phyloP scores from a whole-genome alignment of 2,329 filamentous ascomycete species.

The Phyllosticta citrichinensis region DNA sequence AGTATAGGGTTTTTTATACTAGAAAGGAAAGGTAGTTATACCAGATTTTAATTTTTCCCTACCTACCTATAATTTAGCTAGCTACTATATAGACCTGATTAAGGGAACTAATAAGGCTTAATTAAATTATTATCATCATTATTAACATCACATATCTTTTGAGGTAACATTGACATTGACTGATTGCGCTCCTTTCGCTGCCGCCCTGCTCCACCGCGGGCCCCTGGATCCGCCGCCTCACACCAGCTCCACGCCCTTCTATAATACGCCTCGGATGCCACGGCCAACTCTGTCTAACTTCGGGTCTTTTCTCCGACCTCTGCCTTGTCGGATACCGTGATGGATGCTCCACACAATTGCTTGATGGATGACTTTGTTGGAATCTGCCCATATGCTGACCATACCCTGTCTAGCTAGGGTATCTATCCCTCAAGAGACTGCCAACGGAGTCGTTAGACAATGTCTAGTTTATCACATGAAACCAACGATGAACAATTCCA shows the following conservation, averaged over 20 bases:
- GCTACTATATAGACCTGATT: too few species aligned
- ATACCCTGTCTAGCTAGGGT: background rate
- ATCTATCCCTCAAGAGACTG: background rate
- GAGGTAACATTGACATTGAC: constrained; percentile 6
- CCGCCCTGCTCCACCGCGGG: background rate
- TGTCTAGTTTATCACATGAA: background rate
- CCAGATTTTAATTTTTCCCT: too few species aligned
- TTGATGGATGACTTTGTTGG: background rate
- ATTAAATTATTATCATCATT: too few species aligned
- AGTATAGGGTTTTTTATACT: too few species aligned
- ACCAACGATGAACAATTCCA: background rate
- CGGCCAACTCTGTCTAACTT: background rate
- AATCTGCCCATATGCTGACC: background rate
- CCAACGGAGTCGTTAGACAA: background rate
- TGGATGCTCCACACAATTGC: background rate
- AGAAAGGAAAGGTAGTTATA: too few species aligned
- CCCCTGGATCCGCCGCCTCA: background rate
- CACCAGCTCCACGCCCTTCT: background rate
- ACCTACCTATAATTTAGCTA: too few species aligned
- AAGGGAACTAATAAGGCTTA: too few species aligned
- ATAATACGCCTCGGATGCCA: background rate
- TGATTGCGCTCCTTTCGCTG: constrained; percentile 4
- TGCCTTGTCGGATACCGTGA: background rate
- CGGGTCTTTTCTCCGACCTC: background rate
- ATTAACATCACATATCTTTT: constrained; percentile 6